These are phyloP conservation scores for Eimeria maxima DNA, from an alignment of 169 alveolate species.

Conservation along the genomic window DNA sequence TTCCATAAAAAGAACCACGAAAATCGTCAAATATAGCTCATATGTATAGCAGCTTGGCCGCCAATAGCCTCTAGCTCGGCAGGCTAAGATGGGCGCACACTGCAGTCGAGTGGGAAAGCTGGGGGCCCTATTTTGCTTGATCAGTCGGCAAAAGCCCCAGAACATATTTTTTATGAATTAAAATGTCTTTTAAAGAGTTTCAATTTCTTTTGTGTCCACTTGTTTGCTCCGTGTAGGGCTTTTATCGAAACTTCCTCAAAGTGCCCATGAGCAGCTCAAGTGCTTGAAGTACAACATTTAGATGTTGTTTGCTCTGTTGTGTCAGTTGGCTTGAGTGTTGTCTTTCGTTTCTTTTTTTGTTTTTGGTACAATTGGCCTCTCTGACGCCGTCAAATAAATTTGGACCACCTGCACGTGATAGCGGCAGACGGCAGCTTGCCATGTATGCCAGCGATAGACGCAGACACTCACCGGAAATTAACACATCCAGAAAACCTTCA, in stretches of 20 bases:
- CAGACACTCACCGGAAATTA: neutral
- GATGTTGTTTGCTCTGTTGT: neutral
- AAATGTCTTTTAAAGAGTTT: neutral
- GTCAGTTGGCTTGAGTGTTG: neutral
- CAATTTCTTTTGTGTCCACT: neutral
- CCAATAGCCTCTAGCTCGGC: neutral
- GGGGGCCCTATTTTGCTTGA: neutral
- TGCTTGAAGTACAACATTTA: neutral
- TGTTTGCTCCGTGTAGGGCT: neutral
- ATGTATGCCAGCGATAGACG: neutral
- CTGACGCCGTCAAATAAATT: neutral
- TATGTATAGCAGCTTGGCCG: neutral
- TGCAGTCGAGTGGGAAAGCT: conserved; percentile 4
- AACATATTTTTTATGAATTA: neutral
- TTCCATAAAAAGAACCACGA: neutral
- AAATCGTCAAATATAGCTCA: neutral
- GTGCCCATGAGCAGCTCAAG: neutral
- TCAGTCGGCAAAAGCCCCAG: neutral
- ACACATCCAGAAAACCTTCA: neutral
- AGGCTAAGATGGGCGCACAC: neutral
- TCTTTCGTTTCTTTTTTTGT: neutral
- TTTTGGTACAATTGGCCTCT: neutral
- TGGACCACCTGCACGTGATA: neutral
- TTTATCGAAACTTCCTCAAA: neutral
- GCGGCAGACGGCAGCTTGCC: neutral